These are phyloP conservation scores for Fusarium mexicanum DNA, from an alignment of 2,329 filamentous ascomycete genomes.

Conservation along the genomic window DNA sequence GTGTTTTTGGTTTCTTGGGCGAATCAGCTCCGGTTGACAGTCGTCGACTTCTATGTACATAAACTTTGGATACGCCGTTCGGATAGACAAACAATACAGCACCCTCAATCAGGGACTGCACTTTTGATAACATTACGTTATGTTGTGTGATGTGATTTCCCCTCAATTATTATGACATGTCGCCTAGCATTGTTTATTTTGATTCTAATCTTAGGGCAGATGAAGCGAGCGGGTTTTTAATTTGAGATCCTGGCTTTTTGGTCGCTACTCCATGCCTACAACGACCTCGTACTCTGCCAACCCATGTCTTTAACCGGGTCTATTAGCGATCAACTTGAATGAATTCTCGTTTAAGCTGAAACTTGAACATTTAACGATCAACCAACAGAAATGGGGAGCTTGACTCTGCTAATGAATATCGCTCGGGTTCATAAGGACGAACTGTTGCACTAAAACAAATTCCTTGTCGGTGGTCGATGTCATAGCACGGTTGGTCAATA, in stretches of 20 bases:
- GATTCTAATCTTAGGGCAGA: slow-evolving; percentile 13
- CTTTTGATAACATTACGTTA: slow-evolving; percentile 1
- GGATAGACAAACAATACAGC: slow-evolving; percentile 30
- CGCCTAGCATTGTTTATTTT: slow-evolving; percentile 8
- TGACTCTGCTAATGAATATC: slow-evolving; percentile 20
- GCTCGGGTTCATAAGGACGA: slow-evolving; percentile 3
- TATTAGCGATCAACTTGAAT: slow-evolving; percentile 11
- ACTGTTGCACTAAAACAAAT: not conserved
- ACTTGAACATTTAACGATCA: not conserved
- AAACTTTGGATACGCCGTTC: slow-evolving; percentile 26
- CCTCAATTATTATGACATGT: slow-evolving; percentile 2
- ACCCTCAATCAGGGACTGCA: slow-evolving; percentile 6
- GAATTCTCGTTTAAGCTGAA: slow-evolving; percentile 15
- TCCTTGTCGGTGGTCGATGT: not conserved
- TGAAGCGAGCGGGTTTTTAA: slow-evolving; percentile 12
- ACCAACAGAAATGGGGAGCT: not conserved
- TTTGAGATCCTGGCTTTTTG: slow-evolving; percentile 1
- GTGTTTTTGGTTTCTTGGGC: slow-evolving; percentile 39
- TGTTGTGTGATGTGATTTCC: not conserved
- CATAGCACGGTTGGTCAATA: not conserved
- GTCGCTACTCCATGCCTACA: not conserved
- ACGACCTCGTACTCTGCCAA: not conserved
- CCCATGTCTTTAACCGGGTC: not conserved
- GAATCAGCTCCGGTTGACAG: slow-evolving; percentile 34
- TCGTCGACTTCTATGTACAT: slow-evolving; percentile 39